Conservation (phyloP, 2,329 filamentous ascomycete genomes). For the Talaromyces atroroseus region DNA sequence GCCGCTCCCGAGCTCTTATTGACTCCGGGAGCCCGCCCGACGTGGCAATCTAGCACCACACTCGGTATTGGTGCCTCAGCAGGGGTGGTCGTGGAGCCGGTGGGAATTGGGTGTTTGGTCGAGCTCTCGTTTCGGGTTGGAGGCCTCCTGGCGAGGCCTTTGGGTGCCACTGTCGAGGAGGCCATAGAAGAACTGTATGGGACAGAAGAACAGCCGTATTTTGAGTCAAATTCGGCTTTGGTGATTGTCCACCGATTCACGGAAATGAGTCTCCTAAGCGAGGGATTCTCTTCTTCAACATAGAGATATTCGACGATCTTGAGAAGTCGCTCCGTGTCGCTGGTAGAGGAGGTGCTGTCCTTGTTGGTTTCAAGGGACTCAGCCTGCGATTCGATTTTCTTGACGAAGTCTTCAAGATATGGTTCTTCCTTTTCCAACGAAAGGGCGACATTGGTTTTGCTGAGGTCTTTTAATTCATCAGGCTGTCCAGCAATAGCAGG, state of each 20-base stretch:
- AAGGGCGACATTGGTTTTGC: not conserved
- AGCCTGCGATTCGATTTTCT: not conserved
- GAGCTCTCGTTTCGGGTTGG: no score
- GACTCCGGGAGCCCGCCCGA: not conserved
- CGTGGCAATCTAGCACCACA: not conserved
- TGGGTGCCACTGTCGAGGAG: not conserved
- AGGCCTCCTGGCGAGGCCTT: not conserved
- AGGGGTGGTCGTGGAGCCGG: no score
- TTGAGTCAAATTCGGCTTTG: slow-evolving; percentile 3
- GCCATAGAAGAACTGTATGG: not conserved
- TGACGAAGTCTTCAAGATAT: not conserved
- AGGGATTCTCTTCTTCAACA: not conserved
- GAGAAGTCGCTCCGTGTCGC: not conserved
- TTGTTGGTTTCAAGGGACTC: not conserved
- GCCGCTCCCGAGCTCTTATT: not conserved
- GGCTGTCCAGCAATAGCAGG: not conserved
- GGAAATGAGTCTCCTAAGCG: not conserved
- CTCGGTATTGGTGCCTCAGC: not conserved
- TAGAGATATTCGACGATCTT: not conserved
- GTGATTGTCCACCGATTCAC: not conserved
- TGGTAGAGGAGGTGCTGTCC: not conserved
- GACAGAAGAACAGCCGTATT: not conserved
- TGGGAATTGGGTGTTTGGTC: not conserved
- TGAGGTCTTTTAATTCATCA: not conserved
- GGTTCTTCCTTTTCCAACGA: not conserved